These are phyloP conservation scores for Naganishia vishniacii DNA, from an alignment of 768 basidiomycete genomes.

Conservation along the genomic window DNA sequence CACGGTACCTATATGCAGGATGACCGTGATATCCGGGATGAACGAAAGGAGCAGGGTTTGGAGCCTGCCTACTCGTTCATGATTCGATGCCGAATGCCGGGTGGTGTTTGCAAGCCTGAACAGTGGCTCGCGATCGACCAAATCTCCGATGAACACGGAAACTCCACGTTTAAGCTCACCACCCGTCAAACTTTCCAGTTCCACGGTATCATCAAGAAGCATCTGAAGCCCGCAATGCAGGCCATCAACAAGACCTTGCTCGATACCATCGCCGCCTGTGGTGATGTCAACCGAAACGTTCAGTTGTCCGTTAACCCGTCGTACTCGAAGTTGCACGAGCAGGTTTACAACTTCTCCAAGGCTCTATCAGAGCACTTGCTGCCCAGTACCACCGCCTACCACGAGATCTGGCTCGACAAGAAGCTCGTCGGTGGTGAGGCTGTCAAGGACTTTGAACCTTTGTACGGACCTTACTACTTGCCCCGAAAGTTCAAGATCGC, in stretches of 20 bases:
- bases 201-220: conserved; percentile 96
- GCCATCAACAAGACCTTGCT: conserved; percentile 84
- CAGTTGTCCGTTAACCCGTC: conserved; percentile 86
- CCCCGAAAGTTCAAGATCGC: conserved; percentile 97
- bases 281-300: conserved; percentile 92
- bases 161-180: conserved; percentile 91
- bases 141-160: conserved; percentile 92
- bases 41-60: conserved; percentile 81
- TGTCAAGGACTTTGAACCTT: conserved; percentile 85
- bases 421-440: conserved; percentile 92
- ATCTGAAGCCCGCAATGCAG: conserved; percentile 93
- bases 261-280: conserved; percentile 96
- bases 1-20: conserved; percentile 62
- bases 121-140: conserved; percentile 96
- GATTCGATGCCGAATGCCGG: conserved; percentile 95
- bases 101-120: conserved; percentile 80
- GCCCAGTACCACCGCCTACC: conserved; percentile 86
- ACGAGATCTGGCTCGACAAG: conserved; percentile 99
- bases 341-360: conserved; percentile 79
- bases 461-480: conserved; percentile 97
- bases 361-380: conserved; percentile 76
- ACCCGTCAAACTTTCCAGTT: conserved; percentile 98
- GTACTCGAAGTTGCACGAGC: conserved; percentile 73
- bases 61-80: conserved; percentile 97
- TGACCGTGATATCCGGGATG: conserved; percentile 96